These are phyloP conservation scores for Stereocaulon alpinum DNA, from an alignment of 495 filamentous ascomycete species.

Conservation along the genomic window DNA sequence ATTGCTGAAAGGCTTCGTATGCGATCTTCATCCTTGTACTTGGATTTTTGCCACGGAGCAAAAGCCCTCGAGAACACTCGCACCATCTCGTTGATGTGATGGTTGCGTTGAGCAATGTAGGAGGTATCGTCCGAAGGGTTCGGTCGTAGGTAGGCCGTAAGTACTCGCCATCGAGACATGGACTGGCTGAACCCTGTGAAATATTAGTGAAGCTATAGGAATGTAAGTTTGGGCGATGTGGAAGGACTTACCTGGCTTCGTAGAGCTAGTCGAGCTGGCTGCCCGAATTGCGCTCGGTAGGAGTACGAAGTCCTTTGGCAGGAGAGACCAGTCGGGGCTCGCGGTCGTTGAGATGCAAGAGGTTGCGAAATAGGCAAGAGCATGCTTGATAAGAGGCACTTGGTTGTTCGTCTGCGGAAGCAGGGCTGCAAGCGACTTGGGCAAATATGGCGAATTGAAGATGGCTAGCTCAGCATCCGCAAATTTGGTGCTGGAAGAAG, in stretches of 20 bases:
- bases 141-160: constrained; percentile 18
- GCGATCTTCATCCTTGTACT: constrained; percentile 14
- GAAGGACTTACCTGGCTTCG: constrained; percentile 10
- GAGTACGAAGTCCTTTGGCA: constrained; percentile 14
- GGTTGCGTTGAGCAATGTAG: constrained; percentile 14
- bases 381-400: constrained; percentile 9
- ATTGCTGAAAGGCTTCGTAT: constrained; percentile 13
- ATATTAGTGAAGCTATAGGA: neutral
- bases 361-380: constrained; percentile 3
- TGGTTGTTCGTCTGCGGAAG: constrained; percentile 1
- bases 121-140: neutral
- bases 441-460: constrained; percentile 12
- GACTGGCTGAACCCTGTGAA: constrained; percentile 1
- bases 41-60: constrained; percentile 14
- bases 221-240: neutral
- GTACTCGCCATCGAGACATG: constrained; percentile 18
- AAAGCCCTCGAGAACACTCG: constrained; percentile 12
- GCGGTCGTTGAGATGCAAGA: constrained; percentile 5
- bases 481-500: neutral
- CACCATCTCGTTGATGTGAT: constrained; percentile 3
- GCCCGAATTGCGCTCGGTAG: neutral
- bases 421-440: neutral
- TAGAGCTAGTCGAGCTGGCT: neutral
- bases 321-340: constrained; percentile 9
- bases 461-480: constrained; percentile 1